phyloP scores from a whole-genome alignment of 31 red algal species.

The Asparagopsis taxiformis region DNA sequence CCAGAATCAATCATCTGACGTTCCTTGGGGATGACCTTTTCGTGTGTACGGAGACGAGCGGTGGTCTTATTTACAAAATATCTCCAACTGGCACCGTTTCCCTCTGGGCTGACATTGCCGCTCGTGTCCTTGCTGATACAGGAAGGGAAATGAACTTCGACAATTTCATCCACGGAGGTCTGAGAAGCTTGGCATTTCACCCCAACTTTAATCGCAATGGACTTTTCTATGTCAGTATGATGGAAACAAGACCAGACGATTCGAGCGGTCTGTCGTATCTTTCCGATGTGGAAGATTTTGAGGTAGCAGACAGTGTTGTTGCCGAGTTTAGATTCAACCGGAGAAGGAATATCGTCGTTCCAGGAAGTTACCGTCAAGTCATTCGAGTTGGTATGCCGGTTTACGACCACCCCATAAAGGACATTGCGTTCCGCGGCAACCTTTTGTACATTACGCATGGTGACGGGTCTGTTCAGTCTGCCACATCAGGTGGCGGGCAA shows the following conservation, averaged over 20 bases:
- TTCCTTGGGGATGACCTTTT: too few relatives aligned
- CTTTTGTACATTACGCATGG: conserved; percentile 56
- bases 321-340: neutral
- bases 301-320: conserved; percentile 7
- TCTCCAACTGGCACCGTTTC: neutral
- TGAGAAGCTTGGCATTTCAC: conserved; percentile 18
- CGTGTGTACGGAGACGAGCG: conserved; percentile 2
- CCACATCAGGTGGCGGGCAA: conserved; percentile 25
- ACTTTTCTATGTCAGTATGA: neutral
- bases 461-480: conserved; percentile 49
- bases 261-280: neutral
- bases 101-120: neutral
- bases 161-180: neutral
- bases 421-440: conserved; percentile 37
- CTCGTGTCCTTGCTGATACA: neutral
- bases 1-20: too few relatives aligned
- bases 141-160: neutral
- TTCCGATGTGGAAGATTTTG: neutral
- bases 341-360: neutral
- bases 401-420: conserved; percentile 56
- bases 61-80: conserved; percentile 3
- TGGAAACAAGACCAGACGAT: neutral
- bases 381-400: conserved; percentile 59
- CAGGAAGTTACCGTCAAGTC: conserved; percentile 27
- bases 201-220: conserved; percentile 14